A percentile compares a stretch with the other conserved stretches of the same genome.
Conservation (phyloP, 2,329 filamentous ascomycete genomes). For the Aspergillus tamarii region DNA sequence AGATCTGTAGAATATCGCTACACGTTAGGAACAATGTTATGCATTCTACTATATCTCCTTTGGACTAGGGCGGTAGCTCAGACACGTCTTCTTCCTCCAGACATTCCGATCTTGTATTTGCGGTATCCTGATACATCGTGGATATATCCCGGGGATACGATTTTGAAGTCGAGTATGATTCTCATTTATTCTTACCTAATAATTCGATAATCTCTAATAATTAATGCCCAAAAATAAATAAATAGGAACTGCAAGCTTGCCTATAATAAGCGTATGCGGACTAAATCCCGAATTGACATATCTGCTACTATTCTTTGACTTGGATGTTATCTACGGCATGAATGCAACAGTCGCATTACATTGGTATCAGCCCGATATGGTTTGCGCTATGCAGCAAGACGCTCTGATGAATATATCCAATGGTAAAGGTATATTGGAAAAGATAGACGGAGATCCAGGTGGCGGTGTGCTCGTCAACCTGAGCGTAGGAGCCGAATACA, state of each 20-base stretch:
- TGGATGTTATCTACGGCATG: slow-evolving; percentile 24
- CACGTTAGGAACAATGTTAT: background rate
- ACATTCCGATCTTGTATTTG: background rate
- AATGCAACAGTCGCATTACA: slow-evolving; percentile 28
- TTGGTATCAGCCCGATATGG: slow-evolving; percentile 32
- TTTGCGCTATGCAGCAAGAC: background rate
- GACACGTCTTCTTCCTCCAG: background rate
- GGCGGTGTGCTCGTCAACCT: slow-evolving; percentile 1
- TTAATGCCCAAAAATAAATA: background rate
- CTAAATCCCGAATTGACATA: slow-evolving; percentile 20
- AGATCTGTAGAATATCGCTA: background rate
- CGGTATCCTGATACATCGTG: slow-evolving; percentile 22
- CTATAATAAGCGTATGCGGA: slow-evolving; percentile 21
- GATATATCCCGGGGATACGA: slow-evolving; percentile 23
- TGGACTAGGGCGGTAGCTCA: background rate
- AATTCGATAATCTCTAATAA: background rate
- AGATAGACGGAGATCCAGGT: background rate
- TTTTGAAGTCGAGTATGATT: slow-evolving; percentile 13
- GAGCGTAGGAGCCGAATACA: slow-evolving; percentile 26
- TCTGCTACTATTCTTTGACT: slow-evolving; percentile 29
- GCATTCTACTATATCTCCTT: background rate
- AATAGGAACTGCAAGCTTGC: slow-evolving; percentile 18
- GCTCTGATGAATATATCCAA: background rate
- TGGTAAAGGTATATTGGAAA: background rate
- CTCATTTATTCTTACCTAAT: background rate